Conservation (phyloP, 495 filamentous ascomycete species). For the Xylaria palmicola region DNA sequence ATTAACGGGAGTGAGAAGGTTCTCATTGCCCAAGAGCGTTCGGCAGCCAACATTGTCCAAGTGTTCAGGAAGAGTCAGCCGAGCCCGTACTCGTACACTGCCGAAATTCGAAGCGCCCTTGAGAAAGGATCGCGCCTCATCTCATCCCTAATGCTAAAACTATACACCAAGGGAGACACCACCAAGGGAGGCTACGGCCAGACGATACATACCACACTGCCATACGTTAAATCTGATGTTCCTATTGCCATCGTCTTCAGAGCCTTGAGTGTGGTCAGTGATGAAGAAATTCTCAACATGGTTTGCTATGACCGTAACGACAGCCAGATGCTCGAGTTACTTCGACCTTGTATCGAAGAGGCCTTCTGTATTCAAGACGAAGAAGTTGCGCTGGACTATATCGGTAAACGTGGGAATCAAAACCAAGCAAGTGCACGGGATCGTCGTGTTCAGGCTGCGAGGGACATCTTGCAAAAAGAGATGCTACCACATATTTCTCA, state of each 20-base stretch:
- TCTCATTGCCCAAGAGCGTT: conserved; percentile 94
- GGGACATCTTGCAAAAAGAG: conserved; percentile 95
- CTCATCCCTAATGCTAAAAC: conserved; percentile 82
- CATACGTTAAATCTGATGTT: conserved; percentile 90
- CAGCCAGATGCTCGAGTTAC: conserved; percentile 94
- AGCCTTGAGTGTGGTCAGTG: conserved; percentile 92
- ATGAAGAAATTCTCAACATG: conserved; percentile 96
- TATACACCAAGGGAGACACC: conserved; percentile 79
- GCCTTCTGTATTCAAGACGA: conserved; percentile 93
- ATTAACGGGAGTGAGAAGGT: conserved; percentile 99
- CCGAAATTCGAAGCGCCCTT: conserved; percentile 92
- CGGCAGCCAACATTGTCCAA: conserved; percentile 96
- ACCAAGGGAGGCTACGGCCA: conserved; percentile 76
- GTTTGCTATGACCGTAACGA: conserved; percentile 95
- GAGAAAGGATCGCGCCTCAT: conserved; percentile 95
- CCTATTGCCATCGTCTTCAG: conserved; percentile 94
- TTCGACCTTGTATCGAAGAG: conserved; percentile 95
- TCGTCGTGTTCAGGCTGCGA: conserved; percentile 84
- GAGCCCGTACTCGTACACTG: conserved; percentile 83
- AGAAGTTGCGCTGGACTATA: conserved; percentile 93
- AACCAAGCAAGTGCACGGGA: conserved; percentile 73
- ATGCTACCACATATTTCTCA: conserved; percentile 95
- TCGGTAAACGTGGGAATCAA: conserved; percentile 81
- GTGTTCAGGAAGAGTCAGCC: conserved; percentile 95
- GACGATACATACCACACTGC: conserved; percentile 83